Base-by-base conservation (phyloP, 306 rosid genomes). In the Luffa aegyptiaca region DNA sequence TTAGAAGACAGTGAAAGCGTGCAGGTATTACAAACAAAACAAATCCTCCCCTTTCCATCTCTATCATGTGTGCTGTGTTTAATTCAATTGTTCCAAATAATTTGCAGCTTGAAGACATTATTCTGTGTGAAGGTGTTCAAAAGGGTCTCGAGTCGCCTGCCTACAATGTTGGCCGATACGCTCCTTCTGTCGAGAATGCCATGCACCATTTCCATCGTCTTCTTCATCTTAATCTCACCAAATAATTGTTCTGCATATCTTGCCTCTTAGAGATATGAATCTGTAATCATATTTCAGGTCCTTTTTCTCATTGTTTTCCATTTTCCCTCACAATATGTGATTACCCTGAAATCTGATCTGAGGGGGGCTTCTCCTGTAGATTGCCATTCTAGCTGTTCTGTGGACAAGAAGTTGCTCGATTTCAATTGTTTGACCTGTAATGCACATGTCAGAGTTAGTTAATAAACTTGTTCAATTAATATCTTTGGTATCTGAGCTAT, bases 171-270 rank as follows among this genome's bases (percentile, higher is more conserved):
- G 97, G 98, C 37, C 86, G 98, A 85, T 92, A 91, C 52, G 95
- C 93, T 75, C 98, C 98, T 1, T 80, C 78, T 1, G 90, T 94
- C 57, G 98, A 94, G 88, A 90, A 83, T 52, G 97, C 98, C 78
- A 88, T 92, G 98, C 89, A 94, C 89, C 98, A 94, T 86, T 94
- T 92, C 76, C 98, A 91, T 76, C 66, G 89, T 77, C 88, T 89
- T 74, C 97, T 94, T 61, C 82, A 87, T 73, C 72, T 80, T 73
- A 81, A 83, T 82, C 83, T 93, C 3, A 62, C 74, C 13, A 64
- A 84, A 71, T 88, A 51, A 87, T 39, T 64, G 21, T 33, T 64
- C 20, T 63, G 3, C 42, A 21, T 3, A 21, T 58, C 31, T 26
- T 58, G 1, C 56, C 4, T 51, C 56, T 51, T 26, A 26, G 31